Evolutionary conservation across 1,284 basidiomycete species (phyloP).

Genomic region (Trichosporon sp.): DNA sequence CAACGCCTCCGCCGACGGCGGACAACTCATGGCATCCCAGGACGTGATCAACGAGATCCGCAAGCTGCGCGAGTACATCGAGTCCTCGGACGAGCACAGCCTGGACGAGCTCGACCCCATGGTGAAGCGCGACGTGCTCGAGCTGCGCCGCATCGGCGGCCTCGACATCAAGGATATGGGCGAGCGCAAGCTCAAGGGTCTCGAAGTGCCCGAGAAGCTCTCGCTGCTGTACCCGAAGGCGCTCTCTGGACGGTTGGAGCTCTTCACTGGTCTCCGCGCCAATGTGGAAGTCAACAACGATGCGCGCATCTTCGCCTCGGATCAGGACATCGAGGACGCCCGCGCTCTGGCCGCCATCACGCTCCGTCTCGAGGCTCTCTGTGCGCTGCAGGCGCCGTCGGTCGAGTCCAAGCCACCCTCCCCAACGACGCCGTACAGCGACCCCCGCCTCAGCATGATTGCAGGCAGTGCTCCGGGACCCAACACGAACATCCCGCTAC

Average conservation of each 20-base stretch:
- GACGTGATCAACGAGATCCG: slow-evolving; percentile 86
- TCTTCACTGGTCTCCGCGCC: slow-evolving; percentile 59
- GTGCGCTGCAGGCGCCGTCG: slow-evolving; percentile 60
- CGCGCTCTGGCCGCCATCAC: slow-evolving; percentile 74
- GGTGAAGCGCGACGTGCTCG: slow-evolving; percentile 53
- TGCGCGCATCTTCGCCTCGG: slow-evolving; percentile 61
- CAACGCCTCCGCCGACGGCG: slow-evolving; percentile 79
- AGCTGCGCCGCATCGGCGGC: slow-evolving; percentile 69
- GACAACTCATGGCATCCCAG: slow-evolving; percentile 90
- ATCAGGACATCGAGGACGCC: slow-evolving; percentile 75
- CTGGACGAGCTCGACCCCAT: slow-evolving; percentile 52
- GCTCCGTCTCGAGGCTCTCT: slow-evolving; percentile 79
- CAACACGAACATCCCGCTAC: too few species aligned
- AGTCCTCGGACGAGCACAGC: slow-evolving; percentile 60
- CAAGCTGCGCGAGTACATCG: slow-evolving; percentile 51
- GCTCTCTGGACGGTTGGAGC: slow-evolving; percentile 72
- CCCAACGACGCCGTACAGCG: not conserved
- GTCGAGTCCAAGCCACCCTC: not conserved
- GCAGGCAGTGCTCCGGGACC: not conserved
- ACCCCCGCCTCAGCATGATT: not conserved
- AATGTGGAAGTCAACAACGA: slow-evolving; percentile 59
- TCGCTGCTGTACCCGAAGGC: slow-evolving; percentile 80
- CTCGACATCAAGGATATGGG: slow-evolving; percentile 73
- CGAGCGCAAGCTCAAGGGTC: slow-evolving; percentile 88
- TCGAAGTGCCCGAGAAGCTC: slow-evolving; percentile 85